A percentile compares a stretch with the other conserved stretches of the same genome.
These are phyloP conservation scores for Guyanaporus albipodus DNA, from an alignment of 768 basidiomycete genomes.

Conservation along the genomic window DNA sequence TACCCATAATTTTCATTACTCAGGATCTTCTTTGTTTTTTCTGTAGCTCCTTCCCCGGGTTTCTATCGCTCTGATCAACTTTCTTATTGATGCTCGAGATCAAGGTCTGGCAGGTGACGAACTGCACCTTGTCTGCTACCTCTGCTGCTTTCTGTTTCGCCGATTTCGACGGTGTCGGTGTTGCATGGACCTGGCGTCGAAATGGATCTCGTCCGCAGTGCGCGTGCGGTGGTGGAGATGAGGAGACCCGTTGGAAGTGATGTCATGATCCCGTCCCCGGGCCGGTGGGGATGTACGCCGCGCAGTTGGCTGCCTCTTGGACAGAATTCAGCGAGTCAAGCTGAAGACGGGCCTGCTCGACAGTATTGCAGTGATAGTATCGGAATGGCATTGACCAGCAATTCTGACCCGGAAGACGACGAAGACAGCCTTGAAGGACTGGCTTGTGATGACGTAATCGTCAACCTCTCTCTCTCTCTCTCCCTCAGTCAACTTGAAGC, in stretches of 20 bases:
- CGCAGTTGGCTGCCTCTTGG: no score
- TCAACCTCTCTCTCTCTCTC: not conserved
- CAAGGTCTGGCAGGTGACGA: not conserved
- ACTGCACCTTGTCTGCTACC: constrained; percentile 35
- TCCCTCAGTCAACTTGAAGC: not conserved
- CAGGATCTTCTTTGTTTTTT: constrained; percentile 36
- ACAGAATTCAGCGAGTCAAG: no score
- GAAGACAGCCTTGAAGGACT: no score
- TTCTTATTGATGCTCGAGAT: constrained; percentile 34
- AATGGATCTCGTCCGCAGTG: not conserved
- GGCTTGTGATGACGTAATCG: not conserved
- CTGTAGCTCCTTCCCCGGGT: constrained; percentile 38
- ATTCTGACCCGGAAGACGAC: no score
- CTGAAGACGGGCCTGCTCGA: no score
- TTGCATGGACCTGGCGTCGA: constrained; percentile 25
- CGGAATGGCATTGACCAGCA: no score
- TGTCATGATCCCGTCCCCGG: not conserved
- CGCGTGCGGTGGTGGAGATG: not conserved
- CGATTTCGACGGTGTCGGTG: constrained; percentile 31
- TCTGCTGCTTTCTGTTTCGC: constrained; percentile 39
- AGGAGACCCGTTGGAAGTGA: not conserved
- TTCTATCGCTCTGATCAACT: constrained; percentile 39
- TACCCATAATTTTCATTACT: constrained; percentile 17
- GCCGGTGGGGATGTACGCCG: no score
- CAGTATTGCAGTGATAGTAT: no score